Conservation (phyloP, 2,329 filamentous ascomycete genomes). For the Nigrospora oryzae region DNA sequence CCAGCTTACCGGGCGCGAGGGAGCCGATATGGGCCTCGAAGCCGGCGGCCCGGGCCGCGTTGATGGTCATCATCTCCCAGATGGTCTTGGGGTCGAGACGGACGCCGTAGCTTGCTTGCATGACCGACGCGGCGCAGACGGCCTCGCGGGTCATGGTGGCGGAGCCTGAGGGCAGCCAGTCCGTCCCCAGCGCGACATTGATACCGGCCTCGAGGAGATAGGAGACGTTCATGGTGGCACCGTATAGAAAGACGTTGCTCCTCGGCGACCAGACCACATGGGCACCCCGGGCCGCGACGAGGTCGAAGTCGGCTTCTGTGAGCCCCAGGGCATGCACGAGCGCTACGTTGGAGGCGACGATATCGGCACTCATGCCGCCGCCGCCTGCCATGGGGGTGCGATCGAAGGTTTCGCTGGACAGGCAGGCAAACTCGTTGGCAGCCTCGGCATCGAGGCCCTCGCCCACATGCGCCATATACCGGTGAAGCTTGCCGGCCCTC, state of each 20-base stretch:
- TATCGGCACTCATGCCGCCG: constrained; percentile 14
- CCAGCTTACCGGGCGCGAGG: constrained; percentile 29
- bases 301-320: constrained; percentile 11
- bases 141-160: constrained; percentile 18
- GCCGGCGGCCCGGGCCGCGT: constrained; percentile 30
- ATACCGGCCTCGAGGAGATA: constrained; percentile 14
- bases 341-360: constrained; percentile 15
- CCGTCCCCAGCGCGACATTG: constrained; percentile 19
- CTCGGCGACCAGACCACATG: constrained; percentile 19
- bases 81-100: constrained; percentile 10
- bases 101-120: constrained; percentile 6
- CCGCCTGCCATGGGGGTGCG: constrained; percentile 7
- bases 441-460: constrained; percentile 18
- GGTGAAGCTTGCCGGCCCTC: constrained; percentile 6
- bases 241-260: constrained; percentile 19
- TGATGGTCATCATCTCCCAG: constrained; percentile 30
- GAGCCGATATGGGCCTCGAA: constrained; percentile 29
- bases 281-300: constrained; percentile 16
- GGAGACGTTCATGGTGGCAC: constrained; percentile 16
- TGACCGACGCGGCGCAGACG: constrained; percentile 8
- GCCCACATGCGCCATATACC: constrained; percentile 17
- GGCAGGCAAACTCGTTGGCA: constrained; percentile 18
- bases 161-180: constrained; percentile 19
- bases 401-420: constrained; percentile 15
- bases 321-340: constrained; percentile 18